Base-by-base conservation (phyloP, 495 filamentous ascomycete genomes). In the Mytilinidion resinicola region DNA sequence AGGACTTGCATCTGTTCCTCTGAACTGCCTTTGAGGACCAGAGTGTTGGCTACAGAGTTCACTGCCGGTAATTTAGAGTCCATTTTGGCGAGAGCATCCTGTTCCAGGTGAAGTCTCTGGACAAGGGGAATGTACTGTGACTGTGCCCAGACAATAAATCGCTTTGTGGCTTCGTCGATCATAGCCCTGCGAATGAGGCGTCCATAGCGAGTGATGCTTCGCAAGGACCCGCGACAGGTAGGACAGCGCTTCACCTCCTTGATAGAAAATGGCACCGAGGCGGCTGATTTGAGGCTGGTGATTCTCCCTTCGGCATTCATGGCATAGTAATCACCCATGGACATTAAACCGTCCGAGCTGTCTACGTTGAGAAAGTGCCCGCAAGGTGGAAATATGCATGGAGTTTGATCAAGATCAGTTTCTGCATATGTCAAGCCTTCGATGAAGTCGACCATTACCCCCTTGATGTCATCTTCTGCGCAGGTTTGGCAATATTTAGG, bases 91-190 rank as follows among this genome's bases (percentile, higher is more conserved):
- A 55, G 20, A 11, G 38, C 36, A 7, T 34, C 30, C 12, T n/a
- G 50, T 54, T 53, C 10, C 59, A 21, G 38, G 37, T 53, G 17
- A 60, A 52, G 49, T 70, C 51, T 3, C 20, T 76, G 25, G 17
- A 73, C 77, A 12, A 88, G 74, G 4, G 72, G 69, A 25, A 79
- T 57, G 63, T 80, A 83, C 44, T 72, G 56, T 3, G 65, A 63
- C 36, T 83, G 80, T 4, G 80, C 67, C 55, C 70, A 77, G 14
- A 77, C 55, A 25, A 83, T 79, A 64, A 90, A 85, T 56, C 82
- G 85, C 67, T 86, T 88, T 0, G 83, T 85, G 0, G 81, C 72
- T 64, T 88, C 84, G 52, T 90, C 83, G 1, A 91, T 70, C 48
- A 81, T 67, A 5, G 79, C 86, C 4, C 82, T 77, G 37, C 81